Evolutionary conservation across 23 red algal genomes (phyloP), one percentile per base, ranked within the genome.

Genomic region (Gracilaria caudata): DNA sequence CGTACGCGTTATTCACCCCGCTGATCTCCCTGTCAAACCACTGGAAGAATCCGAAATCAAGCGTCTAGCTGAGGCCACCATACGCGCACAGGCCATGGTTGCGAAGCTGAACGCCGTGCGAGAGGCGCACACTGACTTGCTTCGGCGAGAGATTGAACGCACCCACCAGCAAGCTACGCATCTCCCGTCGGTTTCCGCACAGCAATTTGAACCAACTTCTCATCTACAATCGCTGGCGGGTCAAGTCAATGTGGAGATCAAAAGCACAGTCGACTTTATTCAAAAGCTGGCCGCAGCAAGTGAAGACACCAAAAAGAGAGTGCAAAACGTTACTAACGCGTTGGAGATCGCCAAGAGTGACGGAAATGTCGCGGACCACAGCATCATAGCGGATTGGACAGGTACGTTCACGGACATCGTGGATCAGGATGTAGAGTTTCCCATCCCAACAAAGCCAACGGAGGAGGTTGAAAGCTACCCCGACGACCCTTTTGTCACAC

Each of bases 311-410:
- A 75, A 75, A 0, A 75, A 49, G 17, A 75, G 70, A 49, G 70
- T 75, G 25, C 39, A 75, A 46, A 75, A 75, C 25, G 70, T 75
- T 40, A 49, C 70, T 21, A 75, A 45, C n/a, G 70, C 70, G 21
- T 75, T 75, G 70, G 70, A 43, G 25, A 75, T 75, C 10, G 70
- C 70, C 20, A 46, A 51, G 26, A 19, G 60, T 12, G 36, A 51
- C 25, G 85, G n/a, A 19, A 29, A 26, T 17, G 68, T 77, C 47
- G 34, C 28, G 7, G 75, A 54, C 56, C 46, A 65, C 8, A 54
- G 37, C 21, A 61, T 89, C 55, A 44, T 60, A 39, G 53, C 51
- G 55, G 72, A 89, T 39, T 89, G 72, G 85, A 89, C 73, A 45
- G 41, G 34, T 16, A 89, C 51, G 12, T 78, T 86, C 30, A 45